Conservation (phyloP, 176 grass and related monocot genomes). For the Tillandsia leiboldiana region DNA sequence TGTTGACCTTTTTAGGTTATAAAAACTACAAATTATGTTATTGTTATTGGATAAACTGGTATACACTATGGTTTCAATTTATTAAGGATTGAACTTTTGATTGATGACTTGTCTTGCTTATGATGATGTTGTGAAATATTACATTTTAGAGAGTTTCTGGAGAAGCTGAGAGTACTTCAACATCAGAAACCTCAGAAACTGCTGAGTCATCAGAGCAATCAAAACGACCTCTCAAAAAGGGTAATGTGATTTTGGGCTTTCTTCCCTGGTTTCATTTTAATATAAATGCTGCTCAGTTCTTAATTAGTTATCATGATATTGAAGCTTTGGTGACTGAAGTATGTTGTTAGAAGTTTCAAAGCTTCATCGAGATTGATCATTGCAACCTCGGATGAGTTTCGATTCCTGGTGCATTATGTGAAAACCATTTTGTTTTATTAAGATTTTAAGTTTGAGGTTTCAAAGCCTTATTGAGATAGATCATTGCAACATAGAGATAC, state of each 20-base stretch:
- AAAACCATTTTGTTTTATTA: too few species aligned
- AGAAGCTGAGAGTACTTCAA: conserved; percentile 36
- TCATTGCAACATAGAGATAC: too few species aligned
- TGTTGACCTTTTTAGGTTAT: too few species aligned
- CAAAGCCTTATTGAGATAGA: too few species aligned
- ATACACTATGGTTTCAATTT: background rate
- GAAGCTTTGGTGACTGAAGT: background rate
- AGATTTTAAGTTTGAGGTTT: too few species aligned
- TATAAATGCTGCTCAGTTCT: too few species aligned
- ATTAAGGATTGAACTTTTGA: background rate
- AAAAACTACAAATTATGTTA: too few species aligned
- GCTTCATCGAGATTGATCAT: too few species aligned
- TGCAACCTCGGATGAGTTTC: too few species aligned
- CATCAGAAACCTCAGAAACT: conserved; percentile 38
- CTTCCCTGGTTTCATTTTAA: background rate
- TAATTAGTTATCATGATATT: background rate
- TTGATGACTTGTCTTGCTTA: too few species aligned
- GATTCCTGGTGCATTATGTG: too few species aligned
- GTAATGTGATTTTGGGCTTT: conserved; percentile 21
- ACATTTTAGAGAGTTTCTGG: conserved; percentile 54
- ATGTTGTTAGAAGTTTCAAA: background rate
- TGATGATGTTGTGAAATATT: conserved; percentile 7
- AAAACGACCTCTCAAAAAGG: conserved; percentile 63
- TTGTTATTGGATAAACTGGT: background rate
- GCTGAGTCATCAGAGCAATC: conserved; percentile 37